A percentile compares a stretch with the other conserved stretches of the same genome.
These are phyloP conservation scores for Ophiostoma fasciatum DNA, from an alignment of 2,329 filamentous ascomycete species.

Conservation along the genomic window DNA sequence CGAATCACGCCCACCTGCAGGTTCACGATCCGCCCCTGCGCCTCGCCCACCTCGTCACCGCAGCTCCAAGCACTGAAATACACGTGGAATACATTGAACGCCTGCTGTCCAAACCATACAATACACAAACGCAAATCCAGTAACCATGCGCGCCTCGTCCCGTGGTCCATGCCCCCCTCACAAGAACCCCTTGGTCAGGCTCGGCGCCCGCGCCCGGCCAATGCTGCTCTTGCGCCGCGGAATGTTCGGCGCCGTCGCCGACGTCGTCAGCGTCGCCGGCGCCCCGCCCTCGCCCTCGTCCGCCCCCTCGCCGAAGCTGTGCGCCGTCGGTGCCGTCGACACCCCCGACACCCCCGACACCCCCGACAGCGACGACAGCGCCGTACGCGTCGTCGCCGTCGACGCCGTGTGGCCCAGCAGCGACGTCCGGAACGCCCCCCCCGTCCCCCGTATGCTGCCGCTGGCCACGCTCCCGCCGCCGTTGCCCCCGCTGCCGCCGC, in stretches of 20 bases:
- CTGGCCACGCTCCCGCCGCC: slow-evolving; percentile 22
- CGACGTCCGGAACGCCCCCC: slow-evolving; percentile 17
- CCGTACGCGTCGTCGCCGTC: slow-evolving; percentile 12
- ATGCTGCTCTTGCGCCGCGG: slow-evolving; percentile 53
- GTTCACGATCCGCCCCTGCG: too few relatives aligned
- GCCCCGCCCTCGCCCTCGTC: too few relatives aligned
- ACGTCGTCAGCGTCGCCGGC: neutral
- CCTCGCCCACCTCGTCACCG: too few relatives aligned
- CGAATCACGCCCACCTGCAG: too few relatives aligned
- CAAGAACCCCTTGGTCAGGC: slow-evolving; percentile 67
- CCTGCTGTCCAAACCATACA: neutral
- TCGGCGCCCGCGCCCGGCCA: slow-evolving; percentile 44
- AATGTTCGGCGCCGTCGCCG: slow-evolving; percentile 27
- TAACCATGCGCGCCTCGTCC: too few relatives aligned
- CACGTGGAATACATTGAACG: too few relatives aligned
- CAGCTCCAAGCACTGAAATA: too few relatives aligned
- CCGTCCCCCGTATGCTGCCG: slow-evolving; percentile 35
- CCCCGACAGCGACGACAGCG: slow-evolving; percentile 16
- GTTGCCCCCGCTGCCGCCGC: slow-evolving; percentile 14
- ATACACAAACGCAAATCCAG: neutral
- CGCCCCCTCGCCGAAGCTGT: too few relatives aligned
- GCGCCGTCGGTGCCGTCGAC: neutral
- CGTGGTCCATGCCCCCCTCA: slow-evolving; percentile 25
- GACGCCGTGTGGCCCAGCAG: slow-evolving; percentile 9
- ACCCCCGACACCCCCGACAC: slow-evolving; percentile 26